A percentile compares a stretch with the other conserved stretches of the same genome.
phyloP scores from a whole-genome alignment of 2,329 filamentous ascomycete species.

The Pezicula neosporulosa region DNA sequence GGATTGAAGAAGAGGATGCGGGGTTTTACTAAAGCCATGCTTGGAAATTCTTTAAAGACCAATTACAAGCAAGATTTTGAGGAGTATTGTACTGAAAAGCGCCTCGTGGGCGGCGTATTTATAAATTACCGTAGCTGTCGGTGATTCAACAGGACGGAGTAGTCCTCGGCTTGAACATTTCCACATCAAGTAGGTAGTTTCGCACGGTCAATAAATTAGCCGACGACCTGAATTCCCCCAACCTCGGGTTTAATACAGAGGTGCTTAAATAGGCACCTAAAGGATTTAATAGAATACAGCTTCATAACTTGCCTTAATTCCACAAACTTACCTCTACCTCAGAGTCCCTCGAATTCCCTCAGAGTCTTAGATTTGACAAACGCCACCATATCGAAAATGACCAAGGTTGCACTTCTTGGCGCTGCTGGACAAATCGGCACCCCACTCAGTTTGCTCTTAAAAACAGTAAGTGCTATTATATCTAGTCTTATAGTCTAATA shows the following conservation, averaged over 20 bases:
- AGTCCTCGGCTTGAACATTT: no score
- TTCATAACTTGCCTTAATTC: neutral
- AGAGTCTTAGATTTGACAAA: neutral
- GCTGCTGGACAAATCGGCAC: neutral
- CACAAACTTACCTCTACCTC: neutral
- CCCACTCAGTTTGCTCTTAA: neutral
- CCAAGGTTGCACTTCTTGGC: neutral
- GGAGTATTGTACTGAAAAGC: neutral
- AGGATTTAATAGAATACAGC: neutral
- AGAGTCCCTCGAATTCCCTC: no score
- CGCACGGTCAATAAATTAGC: neutral
- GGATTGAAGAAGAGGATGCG: slow-evolving; percentile 11
- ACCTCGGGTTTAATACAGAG: neutral
- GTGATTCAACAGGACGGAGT: no score
- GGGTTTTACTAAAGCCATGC: slow-evolving; percentile 5
- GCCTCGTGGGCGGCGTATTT: neutral
- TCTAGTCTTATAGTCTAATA: neutral
- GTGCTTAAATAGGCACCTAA: neutral
- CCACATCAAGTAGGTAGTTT: no score
- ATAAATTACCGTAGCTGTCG: no score
- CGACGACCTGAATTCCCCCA: neutral
- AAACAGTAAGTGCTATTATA: neutral
- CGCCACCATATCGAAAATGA: neutral
- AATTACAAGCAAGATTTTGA: neutral
- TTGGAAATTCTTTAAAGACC: neutral